Conservation (phyloP, 2,329 filamentous ascomycete species). For the Trichoderma polysporum region DNA sequence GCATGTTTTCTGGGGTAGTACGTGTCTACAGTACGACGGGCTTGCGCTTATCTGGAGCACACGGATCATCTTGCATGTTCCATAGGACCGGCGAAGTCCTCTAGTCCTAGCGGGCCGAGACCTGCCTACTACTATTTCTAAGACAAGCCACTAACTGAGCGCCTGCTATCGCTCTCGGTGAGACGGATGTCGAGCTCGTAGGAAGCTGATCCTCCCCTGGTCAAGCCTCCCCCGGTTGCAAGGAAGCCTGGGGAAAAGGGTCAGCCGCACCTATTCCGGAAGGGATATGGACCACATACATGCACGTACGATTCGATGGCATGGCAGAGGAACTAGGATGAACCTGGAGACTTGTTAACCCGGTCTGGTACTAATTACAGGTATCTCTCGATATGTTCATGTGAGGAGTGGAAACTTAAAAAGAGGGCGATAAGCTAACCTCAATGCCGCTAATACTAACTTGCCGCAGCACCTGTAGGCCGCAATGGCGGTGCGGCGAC, state of each 20-base stretch:
- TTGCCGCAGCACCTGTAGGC: neutral
- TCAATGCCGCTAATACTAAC: neutral
- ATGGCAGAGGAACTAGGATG: constrained; percentile 1
- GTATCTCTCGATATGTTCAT: neutral
- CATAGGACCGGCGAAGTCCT: constrained; percentile 1
- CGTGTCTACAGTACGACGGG: neutral
- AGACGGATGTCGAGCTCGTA: constrained; percentile 15
- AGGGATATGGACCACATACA: neutral
- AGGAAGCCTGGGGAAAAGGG: constrained; percentile 16
- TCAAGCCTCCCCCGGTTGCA: constrained; percentile 10
- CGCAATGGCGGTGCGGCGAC: neutral
- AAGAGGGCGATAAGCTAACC: neutral
- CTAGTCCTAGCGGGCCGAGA: neutral
- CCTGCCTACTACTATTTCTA: neutral
- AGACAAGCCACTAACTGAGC: neutral
- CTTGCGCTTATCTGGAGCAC: constrained; percentile 1
- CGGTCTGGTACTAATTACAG: neutral
- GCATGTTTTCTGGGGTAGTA: constrained; percentile 9
- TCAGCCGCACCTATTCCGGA: constrained; percentile 2
- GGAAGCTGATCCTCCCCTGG: neutral
- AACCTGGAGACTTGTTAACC: neutral
- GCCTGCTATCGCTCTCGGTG: constrained; percentile 11
- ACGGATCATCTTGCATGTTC: constrained; percentile 7
- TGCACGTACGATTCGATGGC: neutral
- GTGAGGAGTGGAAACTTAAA: neutral